These are phyloP conservation scores for Aristolochia californica DNA, from an alignment of 164 flowering plant genomes.

Conservation along the genomic window DNA sequence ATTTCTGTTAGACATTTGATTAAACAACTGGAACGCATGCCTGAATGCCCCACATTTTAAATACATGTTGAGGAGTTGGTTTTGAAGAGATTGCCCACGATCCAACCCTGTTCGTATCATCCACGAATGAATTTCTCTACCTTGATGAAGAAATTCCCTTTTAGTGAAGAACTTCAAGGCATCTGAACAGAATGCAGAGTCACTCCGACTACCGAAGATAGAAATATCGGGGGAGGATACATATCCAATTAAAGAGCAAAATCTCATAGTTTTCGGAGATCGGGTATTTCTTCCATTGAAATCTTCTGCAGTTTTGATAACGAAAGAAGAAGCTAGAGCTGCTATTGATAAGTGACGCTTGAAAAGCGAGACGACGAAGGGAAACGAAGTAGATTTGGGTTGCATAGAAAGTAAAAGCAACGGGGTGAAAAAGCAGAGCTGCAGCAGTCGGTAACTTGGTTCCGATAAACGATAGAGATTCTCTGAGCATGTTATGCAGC, in stretches of 20 bases:
- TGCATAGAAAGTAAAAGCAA: too few species aligned
- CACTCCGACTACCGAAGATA: slow-evolving; percentile 2
- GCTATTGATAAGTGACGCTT: background rate
- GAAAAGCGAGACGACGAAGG: background rate
- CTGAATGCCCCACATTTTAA: slow-evolving; percentile 24
- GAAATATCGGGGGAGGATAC: slow-evolving; percentile 9
- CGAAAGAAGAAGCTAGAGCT: background rate
- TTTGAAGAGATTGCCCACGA: slow-evolving; percentile 20
- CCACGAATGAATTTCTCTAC: slow-evolving; percentile 33
- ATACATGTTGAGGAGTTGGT: slow-evolving; percentile 32
- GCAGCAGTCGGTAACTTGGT: too few species aligned
- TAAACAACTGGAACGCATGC: slow-evolving; percentile 36
- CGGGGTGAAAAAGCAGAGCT: too few species aligned
- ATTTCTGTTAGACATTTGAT: slow-evolving; percentile 44
- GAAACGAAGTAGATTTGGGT: too few species aligned
- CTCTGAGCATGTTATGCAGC: too few species aligned
- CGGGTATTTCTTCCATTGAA: too few species aligned
- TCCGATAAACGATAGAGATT: too few species aligned
- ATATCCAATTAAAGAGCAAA: slow-evolving; percentile 1
- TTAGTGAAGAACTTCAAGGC: slow-evolving; percentile 29
- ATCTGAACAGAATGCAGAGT: slow-evolving; percentile 15
- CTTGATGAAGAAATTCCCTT: slow-evolving; percentile 21
- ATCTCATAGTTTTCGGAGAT: background rate
- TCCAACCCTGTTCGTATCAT: slow-evolving; percentile 23
- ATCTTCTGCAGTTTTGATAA: background rate